These are phyloP conservation scores for Euphorbia tirucalli DNA, from an alignment of 345 rosid species.

Conservation along the genomic window DNA sequence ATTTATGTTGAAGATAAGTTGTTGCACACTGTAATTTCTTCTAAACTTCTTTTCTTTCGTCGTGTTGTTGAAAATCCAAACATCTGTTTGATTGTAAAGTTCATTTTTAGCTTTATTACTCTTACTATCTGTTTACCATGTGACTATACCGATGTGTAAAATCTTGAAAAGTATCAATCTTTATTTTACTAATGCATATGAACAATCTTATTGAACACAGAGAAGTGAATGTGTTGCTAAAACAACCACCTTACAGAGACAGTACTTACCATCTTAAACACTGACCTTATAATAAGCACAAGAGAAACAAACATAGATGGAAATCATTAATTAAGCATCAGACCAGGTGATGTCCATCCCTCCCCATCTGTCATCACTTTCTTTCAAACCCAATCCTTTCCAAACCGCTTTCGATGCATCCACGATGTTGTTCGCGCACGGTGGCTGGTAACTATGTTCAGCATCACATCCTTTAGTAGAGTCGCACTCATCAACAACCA, in stretches of 20 bases:
- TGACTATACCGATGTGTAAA: too few species aligned
- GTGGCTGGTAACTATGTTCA: slow-evolving; percentile 16
- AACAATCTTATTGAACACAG: not conserved
- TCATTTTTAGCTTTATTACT: not conserved
- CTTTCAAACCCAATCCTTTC: slow-evolving; percentile 15
- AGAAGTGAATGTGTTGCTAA: not conserved
- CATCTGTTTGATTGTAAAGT: not conserved
- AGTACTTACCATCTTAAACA: not conserved
- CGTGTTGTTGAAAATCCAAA: not conserved
- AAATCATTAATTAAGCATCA: too few species aligned
- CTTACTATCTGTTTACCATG: not conserved
- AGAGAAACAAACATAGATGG: not conserved
- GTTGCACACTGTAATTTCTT: too few species aligned
- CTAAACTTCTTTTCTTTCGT: too few species aligned
- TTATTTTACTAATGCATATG: not conserved
- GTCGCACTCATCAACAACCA: slow-evolving; percentile 19
- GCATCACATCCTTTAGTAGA: slow-evolving; percentile 15
- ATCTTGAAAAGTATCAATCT: too few species aligned
- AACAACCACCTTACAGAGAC: not conserved
- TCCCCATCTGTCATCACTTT: not conserved
- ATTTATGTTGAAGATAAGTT: not conserved
- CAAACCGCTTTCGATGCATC: slow-evolving; percentile 20
- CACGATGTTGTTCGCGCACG: slow-evolving; percentile 15
- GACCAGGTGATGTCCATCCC: slow-evolving; percentile 17
- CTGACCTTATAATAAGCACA: not conserved